phyloP scores from a whole-genome alignment of 2,329 filamentous ascomycete genomes.

The Kalmusia sp. region DNA sequence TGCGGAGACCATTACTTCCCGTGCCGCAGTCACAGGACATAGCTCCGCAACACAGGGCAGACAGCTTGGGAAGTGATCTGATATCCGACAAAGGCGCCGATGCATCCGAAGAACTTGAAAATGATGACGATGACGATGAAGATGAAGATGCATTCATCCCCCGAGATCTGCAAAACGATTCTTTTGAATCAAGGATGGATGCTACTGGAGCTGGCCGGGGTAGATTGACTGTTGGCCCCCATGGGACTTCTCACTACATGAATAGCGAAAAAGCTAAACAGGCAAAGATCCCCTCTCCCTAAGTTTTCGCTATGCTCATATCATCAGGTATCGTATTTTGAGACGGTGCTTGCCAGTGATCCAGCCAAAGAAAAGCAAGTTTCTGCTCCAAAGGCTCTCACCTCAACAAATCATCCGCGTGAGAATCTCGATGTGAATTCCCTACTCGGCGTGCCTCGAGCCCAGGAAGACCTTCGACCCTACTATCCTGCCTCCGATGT shows the following conservation, averaged over 20 bases:
- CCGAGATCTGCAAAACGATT: background rate
- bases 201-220: background rate
- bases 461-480: background rate
- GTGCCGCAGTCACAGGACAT: background rate
- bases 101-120: background rate
- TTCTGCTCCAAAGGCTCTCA: too few species aligned
- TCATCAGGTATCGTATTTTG: background rate
- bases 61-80: background rate
- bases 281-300: too few species aligned
- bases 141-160: conserved; percentile 1
- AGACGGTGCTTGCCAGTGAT: background rate
- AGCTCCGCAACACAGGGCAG: background rate
- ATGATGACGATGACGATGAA: background rate
- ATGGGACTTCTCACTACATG: conserved; percentile 5
- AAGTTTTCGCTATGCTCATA: background rate
- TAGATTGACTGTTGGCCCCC: background rate
- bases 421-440: background rate
- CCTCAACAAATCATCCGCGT: background rate
- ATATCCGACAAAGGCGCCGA: background rate
- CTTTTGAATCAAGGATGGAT: background rate
- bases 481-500: background rate
- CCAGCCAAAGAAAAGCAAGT: background rate
- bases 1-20: background rate
- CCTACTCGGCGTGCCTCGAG: background rate
- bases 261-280: conserved; percentile 1